Percentiles rank a stretch among this genome's conserved stretches.
These are phyloP conservation scores for Tremella mesenterica DNA, from an alignment of 768 basidiomycete genomes.

Conservation along the genomic window DNA sequence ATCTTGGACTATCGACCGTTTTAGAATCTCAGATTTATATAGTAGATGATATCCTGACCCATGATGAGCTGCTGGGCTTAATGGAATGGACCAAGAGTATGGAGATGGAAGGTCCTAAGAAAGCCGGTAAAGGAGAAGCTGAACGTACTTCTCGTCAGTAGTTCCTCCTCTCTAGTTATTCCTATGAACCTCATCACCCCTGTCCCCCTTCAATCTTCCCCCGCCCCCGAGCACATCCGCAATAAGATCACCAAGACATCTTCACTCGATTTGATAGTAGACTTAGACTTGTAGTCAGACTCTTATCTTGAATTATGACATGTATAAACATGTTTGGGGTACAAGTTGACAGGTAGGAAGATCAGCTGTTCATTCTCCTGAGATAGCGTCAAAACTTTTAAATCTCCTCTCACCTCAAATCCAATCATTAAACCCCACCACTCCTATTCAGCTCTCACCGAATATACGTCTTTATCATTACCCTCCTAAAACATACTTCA, in stretches of 20 bases:
- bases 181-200: neutral
- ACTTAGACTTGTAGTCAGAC: no score
- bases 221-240: neutral
- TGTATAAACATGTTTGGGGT: neutral
- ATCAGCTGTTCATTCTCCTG: slow-evolving; percentile 8
- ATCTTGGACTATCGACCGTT: neutral
- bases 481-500: slow-evolving; percentile 15
- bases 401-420: slow-evolving; percentile 11
- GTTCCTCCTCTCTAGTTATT: neutral
- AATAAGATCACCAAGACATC: neutral
- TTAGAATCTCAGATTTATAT: slow-evolving; percentile 15
- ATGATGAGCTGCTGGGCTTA: slow-evolving; percentile 5
- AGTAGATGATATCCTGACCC: slow-evolving; percentile 11
- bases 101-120: slow-evolving; percentile 17
- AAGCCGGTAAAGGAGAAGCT: slow-evolving; percentile 24
- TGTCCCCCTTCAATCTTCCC: neutral
- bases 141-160: slow-evolving; percentile 26
- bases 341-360: slow-evolving; percentile 8
- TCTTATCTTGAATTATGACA: neutral
- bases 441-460: slow-evolving; percentile 10
- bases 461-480: slow-evolving; percentile 30
- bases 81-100: slow-evolving; percentile 6
- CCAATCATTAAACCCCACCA: slow-evolving; percentile 1
- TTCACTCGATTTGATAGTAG: neutral
- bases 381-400: slow-evolving; percentile 12